These are phyloP conservation scores for Penicillium chermesinum DNA, from an alignment of 495 filamentous ascomycete genomes.

Conservation along the genomic window DNA sequence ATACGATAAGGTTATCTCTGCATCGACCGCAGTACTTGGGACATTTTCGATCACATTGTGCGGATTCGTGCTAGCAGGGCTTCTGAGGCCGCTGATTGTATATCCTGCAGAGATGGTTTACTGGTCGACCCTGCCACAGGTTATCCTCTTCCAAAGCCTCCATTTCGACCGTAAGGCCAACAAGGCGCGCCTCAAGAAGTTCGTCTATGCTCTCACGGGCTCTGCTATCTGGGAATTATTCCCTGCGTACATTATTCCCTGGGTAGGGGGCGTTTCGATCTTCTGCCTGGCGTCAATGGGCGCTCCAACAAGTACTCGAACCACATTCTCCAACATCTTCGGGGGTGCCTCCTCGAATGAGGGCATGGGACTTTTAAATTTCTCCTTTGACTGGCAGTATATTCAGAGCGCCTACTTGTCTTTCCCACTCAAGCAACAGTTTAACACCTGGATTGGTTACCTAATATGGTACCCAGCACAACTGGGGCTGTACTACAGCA, in stretches of 20 bases:
- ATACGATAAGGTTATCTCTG: constrained; percentile 6
- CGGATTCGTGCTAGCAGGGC: constrained; percentile 31
- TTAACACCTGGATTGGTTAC: constrained; percentile 44
- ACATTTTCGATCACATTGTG: constrained; percentile 14
- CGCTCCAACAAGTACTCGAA: constrained; percentile 11
- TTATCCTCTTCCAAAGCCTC: constrained; percentile 14
- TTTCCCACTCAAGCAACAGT: constrained; percentile 24
- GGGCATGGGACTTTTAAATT: constrained; percentile 33
- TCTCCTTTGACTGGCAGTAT: constrained; percentile 50
- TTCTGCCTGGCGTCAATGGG: constrained; percentile 48
- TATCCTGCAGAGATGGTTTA: constrained; percentile 22
- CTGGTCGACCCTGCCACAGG: constrained; percentile 15
- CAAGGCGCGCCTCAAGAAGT: constrained; percentile 12
- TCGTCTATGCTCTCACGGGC: constrained; percentile 10
- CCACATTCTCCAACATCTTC: constrained; percentile 34
- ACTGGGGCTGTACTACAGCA: constrained; percentile 42
- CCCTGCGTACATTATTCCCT: constrained; percentile 45
- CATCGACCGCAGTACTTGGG: constrained; percentile 8
- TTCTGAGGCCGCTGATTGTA: constrained; percentile 14
- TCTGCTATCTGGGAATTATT: constrained; percentile 43
- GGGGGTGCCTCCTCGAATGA: constrained; percentile 47
- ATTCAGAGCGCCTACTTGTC: constrained; percentile 29
- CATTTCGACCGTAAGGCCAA: constrained; percentile 15
- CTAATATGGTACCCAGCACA: constrained; percentile 38
- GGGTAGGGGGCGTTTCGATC: constrained; percentile 44